Percentiles rank a stretch among this genome's conserved stretches.
Evolutionary conservation across 805 yeast species (phyloP).

Genomic region (Ogataea naganishii): DNA sequence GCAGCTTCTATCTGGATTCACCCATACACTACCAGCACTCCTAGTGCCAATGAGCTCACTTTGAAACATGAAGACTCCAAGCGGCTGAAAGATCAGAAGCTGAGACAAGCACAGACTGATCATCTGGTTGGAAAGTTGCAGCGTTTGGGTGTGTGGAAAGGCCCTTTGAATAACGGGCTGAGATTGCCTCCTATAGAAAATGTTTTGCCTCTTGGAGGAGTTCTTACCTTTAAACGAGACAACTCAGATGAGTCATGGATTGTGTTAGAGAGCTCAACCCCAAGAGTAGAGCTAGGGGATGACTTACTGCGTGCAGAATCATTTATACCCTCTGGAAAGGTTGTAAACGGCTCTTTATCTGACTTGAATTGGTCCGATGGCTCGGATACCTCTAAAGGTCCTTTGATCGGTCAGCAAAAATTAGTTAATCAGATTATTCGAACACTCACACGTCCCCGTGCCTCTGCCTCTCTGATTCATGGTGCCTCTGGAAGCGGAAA

Average conservation of each 20-base stretch:
- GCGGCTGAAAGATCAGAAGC: slow-evolving; percentile 11
- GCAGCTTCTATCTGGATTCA: slow-evolving; percentile 37
- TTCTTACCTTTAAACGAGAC: slow-evolving; percentile 37
- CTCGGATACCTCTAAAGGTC: too few relatives aligned
- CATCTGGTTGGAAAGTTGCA: slow-evolving; percentile 6
- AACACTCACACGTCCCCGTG: slow-evolving; percentile 31
- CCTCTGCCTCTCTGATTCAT: slow-evolving; percentile 50
- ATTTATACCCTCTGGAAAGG: slow-evolving; percentile 16
- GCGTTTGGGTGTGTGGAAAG: slow-evolving; percentile 7
- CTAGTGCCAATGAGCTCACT: slow-evolving; percentile 21
- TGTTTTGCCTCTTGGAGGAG: slow-evolving; percentile 50
- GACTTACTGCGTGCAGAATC: slow-evolving; percentile 38
- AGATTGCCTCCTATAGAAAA: slow-evolving; percentile 40
- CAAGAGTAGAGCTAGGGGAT: slow-evolving; percentile 39
- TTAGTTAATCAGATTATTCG: slow-evolving; percentile 30
- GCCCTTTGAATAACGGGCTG: slow-evolving; percentile 40
- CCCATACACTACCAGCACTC: slow-evolving; percentile 42
- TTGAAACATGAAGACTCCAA: slow-evolving; percentile 22
- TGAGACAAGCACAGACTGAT: slow-evolving; percentile 14
- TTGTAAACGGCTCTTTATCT: not conserved
- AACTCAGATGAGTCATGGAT: slow-evolving; percentile 14
- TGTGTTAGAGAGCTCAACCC: slow-evolving; percentile 10
- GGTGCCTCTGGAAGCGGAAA: slow-evolving; percentile 86
- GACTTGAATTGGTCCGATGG: too few relatives aligned
- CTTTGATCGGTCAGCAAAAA: too few relatives aligned